Base-by-base conservation (phyloP, 78 protist genomes). In the Dictyostelium brefeldianum region DNA sequence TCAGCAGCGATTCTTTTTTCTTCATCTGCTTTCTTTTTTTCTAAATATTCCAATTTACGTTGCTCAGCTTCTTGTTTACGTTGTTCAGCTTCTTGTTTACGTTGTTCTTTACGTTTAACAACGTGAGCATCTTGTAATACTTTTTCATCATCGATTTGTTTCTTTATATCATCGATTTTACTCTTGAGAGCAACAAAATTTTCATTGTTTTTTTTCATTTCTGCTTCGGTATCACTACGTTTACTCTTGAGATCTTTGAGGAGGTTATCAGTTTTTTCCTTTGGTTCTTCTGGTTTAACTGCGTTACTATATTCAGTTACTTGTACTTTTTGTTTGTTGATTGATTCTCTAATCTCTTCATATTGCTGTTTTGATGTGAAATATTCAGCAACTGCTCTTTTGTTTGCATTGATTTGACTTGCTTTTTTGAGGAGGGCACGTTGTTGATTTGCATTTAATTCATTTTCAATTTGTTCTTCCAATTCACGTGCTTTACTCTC, bases 381-480 rank as follows among this genome's bases (percentile, higher is more conserved):
- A 48, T 47, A 75, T 20, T 85, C 83, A 15, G 25, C 50, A 43
- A 85, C 50, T 1, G 1, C 1, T n/a, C 4, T n/a, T 29, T 47
- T 71, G 7, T 59, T 12, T 2, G 47, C 14, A 54, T 71, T 56
- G 48, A 47, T 1, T 59, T 59, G 67, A 17, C 20, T n/a, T 4
- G 11, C 27, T 71, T 85, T 56, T 65, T 75, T 85, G 22, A 85
- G 6, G 25, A 85, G 77, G 3, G 2, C 18, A 31, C 83, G 43
- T 75, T 85, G 92, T 18, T 17, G 41, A 27, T 51, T 25, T 12
- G 67, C 18, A 31, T 56, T 59, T 5, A 14, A 7, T 29, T 85
- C 92, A 41, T 41, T 47, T 51, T 85, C 92, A 50, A 85, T 57
- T 25, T 75, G 53, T 31, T 56, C 47, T 27, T 85, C 92, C 43